Percentiles rank a stretch among this genome's conserved stretches.
phyloP scores from a whole-genome alignment of 495 filamentous ascomycete genomes.

The Lasiosphaeriaceae sp. region DNA sequence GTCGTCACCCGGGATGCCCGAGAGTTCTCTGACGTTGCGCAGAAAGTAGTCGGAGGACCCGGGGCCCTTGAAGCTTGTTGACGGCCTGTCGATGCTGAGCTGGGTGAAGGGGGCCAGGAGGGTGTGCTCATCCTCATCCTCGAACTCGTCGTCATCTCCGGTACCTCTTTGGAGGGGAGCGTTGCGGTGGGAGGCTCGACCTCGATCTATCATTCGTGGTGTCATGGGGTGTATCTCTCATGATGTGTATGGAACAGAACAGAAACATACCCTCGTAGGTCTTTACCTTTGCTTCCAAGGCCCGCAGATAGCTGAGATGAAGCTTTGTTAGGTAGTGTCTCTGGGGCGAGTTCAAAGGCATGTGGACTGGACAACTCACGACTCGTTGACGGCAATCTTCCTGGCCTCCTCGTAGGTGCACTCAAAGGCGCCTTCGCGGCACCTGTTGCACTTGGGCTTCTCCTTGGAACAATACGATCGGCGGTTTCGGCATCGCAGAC shows the following conservation, averaged over 20 bases:
- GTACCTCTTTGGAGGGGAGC: neutral
- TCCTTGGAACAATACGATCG: conserved; percentile 22
- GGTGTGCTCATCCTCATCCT: conserved; percentile 17
- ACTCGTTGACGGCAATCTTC: conserved; percentile 21
- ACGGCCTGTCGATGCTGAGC: conserved; percentile 15
- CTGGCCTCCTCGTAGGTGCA: conserved; percentile 21
- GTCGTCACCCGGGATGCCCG: conserved; percentile 14
- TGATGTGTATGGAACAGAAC: neutral
- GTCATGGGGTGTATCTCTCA: neutral
- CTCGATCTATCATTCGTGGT: neutral
- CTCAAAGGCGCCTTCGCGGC: conserved; percentile 9
- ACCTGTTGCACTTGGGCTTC: conserved; percentile 18
- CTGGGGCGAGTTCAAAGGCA: too few relatives aligned
- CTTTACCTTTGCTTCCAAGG: conserved; percentile 18
- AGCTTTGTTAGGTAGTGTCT: neutral
- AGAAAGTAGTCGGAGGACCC: conserved; percentile 20
- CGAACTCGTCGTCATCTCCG: conserved; percentile 19
- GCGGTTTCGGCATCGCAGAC: conserved; percentile 19
- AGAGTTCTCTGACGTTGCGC: conserved; percentile 17
- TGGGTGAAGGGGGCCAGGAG: conserved; percentile 21
- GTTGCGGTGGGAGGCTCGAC: neutral
- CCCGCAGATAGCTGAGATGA: conserved; percentile 16
- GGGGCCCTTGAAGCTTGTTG: conserved; percentile 20
- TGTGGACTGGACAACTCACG: conserved; percentile 7
- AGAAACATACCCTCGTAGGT: conserved; percentile 9